A percentile compares a stretch with the other conserved stretches of the same genome.
Evolutionary conservation across 2,329 filamentous ascomycete genomes (phyloP).

Genomic region (Cytospora piceae): DNA sequence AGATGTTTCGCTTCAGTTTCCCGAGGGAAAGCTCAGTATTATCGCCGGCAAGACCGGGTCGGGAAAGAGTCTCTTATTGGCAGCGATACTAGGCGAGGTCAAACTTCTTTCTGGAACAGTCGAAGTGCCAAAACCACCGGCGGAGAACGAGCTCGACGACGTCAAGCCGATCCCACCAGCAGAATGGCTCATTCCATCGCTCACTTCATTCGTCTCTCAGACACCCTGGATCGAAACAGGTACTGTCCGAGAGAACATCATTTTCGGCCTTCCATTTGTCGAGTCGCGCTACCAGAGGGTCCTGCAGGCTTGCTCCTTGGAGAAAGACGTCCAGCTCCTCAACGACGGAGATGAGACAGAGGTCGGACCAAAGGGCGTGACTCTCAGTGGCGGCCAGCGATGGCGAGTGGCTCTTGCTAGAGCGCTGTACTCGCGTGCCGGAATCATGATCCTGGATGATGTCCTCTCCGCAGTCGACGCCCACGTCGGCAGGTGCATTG

Average conservation of each 20-base stretch:
- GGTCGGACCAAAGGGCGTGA: slow-evolving; percentile 48
- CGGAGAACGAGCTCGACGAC: slow-evolving; percentile 32
- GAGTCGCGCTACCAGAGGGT: slow-evolving; percentile 49
- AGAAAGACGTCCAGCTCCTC: slow-evolving; percentile 48
- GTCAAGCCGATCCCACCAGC: slow-evolving; percentile 32
- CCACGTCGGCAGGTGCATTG: slow-evolving; percentile 52
- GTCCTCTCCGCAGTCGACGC: slow-evolving; percentile 54
- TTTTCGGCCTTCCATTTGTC: slow-evolving; percentile 47
- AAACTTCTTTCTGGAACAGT: slow-evolving; percentile 41
- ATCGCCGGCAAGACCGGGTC: slow-evolving; percentile 45
- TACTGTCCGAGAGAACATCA: slow-evolving; percentile 49
- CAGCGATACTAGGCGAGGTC: slow-evolving; percentile 46
- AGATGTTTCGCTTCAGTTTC: slow-evolving; percentile 41
- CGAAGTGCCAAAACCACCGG: slow-evolving; percentile 36
- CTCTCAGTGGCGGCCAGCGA: slow-evolving; percentile 50
- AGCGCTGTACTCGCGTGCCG: slow-evolving; percentile 49
- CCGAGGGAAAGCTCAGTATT: slow-evolving; percentile 41
- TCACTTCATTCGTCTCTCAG: slow-evolving; percentile 51
- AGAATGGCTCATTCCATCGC: slow-evolving; percentile 42
- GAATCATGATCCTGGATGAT: slow-evolving; percentile 52
- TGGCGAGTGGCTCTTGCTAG: slow-evolving; percentile 51
- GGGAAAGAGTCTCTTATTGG: slow-evolving; percentile 45
- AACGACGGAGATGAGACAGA: slow-evolving; percentile 48
- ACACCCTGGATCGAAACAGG: slow-evolving; percentile 53
- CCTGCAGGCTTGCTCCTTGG: slow-evolving; percentile 49